phyloP scores from a whole-genome alignment of 148 eudicot genomes.

The Dianthus caryophyllus region DNA sequence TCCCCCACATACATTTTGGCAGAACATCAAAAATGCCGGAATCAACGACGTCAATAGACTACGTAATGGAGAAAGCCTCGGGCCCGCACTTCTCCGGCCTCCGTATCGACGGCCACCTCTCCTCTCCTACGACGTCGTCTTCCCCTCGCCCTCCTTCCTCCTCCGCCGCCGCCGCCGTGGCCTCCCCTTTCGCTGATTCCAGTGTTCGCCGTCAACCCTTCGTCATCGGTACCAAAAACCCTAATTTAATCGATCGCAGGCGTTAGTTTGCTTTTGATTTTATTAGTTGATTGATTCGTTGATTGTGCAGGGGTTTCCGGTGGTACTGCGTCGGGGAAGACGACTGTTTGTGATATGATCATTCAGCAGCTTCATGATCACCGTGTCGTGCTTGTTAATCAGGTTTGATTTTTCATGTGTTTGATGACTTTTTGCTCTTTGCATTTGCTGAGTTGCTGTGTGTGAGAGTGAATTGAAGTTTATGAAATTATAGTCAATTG shows the following conservation, averaged over 20 bases:
- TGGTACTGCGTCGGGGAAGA: conserved; percentile 97
- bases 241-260: neutral
- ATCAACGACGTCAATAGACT: conserved; percentile 52
- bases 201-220: conserved; percentile 52
- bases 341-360: conserved; percentile 88
- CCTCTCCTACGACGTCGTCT: conserved; percentile 37
- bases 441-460: too few species aligned
- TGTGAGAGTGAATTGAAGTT: too few species aligned
- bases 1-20: too few species aligned
- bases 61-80: conserved; percentile 85
- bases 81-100: conserved; percentile 95
- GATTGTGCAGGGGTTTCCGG: conserved; percentile 80
- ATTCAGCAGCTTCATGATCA: conserved; percentile 99
- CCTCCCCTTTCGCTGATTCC: conserved; percentile 28
- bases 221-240: conserved; percentile 60
- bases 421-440: too few species aligned
- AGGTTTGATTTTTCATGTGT: conserved; percentile 29
- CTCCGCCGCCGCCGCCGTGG: conserved; percentile 20
- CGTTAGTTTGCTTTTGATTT: neutral
- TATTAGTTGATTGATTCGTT: neutral
- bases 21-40: conserved; percentile 53
- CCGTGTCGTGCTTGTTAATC: conserved; percentile 94
- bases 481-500: too few species aligned
- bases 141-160: conserved; percentile 38
- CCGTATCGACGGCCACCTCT: conserved; percentile 50